Conservation (phyloP, 257 asterid genomes). For the Nicotiana noctiflora region DNA sequence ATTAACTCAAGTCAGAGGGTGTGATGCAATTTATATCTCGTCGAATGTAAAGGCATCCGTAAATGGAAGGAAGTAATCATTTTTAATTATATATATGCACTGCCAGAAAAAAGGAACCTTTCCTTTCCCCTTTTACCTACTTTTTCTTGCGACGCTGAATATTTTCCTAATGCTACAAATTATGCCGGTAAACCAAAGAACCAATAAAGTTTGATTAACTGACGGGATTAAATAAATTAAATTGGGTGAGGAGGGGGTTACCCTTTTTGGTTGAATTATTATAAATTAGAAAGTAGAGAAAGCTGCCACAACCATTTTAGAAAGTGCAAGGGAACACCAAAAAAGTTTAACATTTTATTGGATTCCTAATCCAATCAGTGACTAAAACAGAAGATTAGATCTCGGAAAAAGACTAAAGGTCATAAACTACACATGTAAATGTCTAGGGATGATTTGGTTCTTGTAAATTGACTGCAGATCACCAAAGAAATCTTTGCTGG, state of each 20-base stretch:
- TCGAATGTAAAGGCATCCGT: neutral
- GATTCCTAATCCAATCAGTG: neutral
- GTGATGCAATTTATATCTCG: no score
- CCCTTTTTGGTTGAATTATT: neutral
- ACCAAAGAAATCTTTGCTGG: slow-evolving; percentile 16
- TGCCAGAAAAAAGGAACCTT: slow-evolving; percentile 7
- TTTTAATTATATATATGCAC: neutral
- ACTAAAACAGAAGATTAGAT: slow-evolving; percentile 2
- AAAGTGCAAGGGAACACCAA: neutral
- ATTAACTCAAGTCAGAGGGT: no score
- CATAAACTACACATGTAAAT: neutral
- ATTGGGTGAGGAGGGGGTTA: neutral
- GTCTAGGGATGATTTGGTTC: neutral
- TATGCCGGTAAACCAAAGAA: slow-evolving; percentile 4
- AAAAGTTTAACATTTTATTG: neutral
- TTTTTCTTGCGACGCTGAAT: neutral
- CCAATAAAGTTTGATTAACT: neutral
- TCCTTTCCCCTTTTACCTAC: neutral
- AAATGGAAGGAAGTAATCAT: neutral
- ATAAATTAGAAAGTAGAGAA: slow-evolving; percentile 11
- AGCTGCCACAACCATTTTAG: slow-evolving; percentile 10
- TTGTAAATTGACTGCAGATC: neutral
- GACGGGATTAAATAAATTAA: slow-evolving; percentile 10
- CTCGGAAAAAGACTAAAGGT: neutral
- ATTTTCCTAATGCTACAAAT: neutral